Conservation (phyloP, 768 basidiomycete genomes). For the Leccinum subgranulosum region DNA sequence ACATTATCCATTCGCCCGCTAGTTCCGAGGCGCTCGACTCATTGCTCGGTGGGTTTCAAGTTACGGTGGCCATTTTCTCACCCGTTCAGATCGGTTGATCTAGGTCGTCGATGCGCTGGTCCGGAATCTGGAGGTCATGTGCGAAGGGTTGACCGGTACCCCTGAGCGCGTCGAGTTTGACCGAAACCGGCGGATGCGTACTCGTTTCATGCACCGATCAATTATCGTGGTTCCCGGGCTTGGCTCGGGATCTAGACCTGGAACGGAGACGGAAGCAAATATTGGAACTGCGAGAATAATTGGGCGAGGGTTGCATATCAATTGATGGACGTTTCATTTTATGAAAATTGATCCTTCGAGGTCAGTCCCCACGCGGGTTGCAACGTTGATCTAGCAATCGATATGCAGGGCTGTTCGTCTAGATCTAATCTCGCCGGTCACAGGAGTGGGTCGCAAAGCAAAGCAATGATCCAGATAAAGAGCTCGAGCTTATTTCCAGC, state of each 20-base stretch:
- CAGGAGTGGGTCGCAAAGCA: not conserved
- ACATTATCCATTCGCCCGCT: not conserved
- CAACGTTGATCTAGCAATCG: not conserved
- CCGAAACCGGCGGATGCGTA: not conserved
- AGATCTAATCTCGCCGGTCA: not conserved
- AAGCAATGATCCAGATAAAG: not conserved
- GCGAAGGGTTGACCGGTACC: not conserved
- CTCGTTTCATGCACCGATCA: conserved; percentile 29
- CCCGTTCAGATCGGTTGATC: conserved; percentile 2
- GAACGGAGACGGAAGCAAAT: not conserved
- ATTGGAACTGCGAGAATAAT: conserved; percentile 13
- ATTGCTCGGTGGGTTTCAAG: not conserved
- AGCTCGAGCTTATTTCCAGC: not conserved
- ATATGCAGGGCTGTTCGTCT: not conserved
- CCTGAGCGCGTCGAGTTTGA: not conserved
- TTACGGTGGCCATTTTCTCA: conserved; percentile 37
- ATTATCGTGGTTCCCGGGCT: not conserved
- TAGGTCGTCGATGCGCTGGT: conserved; percentile 18
- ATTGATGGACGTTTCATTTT: not conserved
- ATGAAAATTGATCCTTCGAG: not conserved
- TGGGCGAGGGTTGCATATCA: conserved; percentile 24
- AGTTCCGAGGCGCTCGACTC: not conserved
- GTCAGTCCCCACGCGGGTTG: not conserved
- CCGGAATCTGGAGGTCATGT: not conserved
- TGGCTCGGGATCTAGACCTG: not conserved